Base-by-base conservation (phyloP, 257 asterid species). In the Verbena officinalis region DNA sequence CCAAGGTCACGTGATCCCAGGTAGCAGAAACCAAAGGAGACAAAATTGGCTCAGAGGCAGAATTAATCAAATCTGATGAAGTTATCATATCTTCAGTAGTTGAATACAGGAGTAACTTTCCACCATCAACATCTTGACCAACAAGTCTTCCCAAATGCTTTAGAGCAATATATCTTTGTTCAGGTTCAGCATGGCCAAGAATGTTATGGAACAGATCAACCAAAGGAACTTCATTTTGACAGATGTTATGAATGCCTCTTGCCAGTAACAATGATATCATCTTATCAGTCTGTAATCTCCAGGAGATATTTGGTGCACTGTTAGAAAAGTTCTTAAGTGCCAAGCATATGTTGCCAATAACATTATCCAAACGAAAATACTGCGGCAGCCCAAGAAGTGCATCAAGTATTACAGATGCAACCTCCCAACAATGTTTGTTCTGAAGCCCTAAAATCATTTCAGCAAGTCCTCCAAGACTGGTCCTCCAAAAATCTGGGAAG, bases 181-280 rank as follows among this genome's bases (percentile, higher is more conserved):
- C 99, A 51, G 99, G 97, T 78, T 93, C 99, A 13, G 86, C 87
- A 80, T 93, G 96, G 68, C 86, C 84, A 67, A 93, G 90, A 84
- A 90, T 59, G 75, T 81, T 59, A 74, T 71, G 78, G 81, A 90
- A 86, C 50, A 90, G 70, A 78, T 84, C 95, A 72, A 76, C 68
- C 59, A 90, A 49, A 70, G 95, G 79, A 64, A 30, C 73, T 79
- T 84, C 90, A 73, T 77, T 70, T 74, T 69, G 80, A 59, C 79
- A 79, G 65, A 81, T 61, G 69, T 66, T 79, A 22, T 78, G 84
- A 65, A 83, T 73, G 21, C 88, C 88, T 75, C 95, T 83, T 38
- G 69, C 85, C 64, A 82, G 73, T 71, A 93, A 74, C 59, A 77
- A 65, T 20, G 87, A 79, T 70, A 90, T 57, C 83, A 88, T 68